Evolutionary conservation across 2,329 filamentous ascomycete genomes (phyloP).

Genomic region (Nannizzia gypsea): DNA sequence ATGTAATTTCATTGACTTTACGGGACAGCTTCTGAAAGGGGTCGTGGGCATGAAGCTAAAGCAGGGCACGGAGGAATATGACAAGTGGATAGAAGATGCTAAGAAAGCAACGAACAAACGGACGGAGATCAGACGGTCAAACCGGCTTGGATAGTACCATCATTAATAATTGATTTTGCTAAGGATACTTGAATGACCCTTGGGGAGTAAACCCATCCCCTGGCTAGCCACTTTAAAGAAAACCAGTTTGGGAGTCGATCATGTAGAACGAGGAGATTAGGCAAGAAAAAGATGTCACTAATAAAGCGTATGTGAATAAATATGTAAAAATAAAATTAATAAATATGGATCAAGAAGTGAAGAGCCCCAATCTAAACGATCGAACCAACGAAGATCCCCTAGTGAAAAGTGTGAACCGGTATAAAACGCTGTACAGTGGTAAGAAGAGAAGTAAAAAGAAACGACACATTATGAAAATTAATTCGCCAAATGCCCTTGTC

Average conservation of each 20-base stretch:
- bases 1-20: slow-evolving; percentile 95
- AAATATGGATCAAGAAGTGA: not conserved
- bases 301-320: not conserved
- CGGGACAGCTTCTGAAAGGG: slow-evolving; percentile 76
- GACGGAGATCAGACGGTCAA: slow-evolving; percentile 23
- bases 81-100: slow-evolving; percentile 68
- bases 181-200: not conserved
- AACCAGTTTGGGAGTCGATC: not conserved
- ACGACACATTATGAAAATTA: not conserved
- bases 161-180: not conserved
- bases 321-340: not conserved
- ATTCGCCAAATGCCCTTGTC: not conserved
- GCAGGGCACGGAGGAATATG: slow-evolving; percentile 50
- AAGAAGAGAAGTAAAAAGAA: not conserved
- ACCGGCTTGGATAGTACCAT: not conserved
- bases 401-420: not conserved
- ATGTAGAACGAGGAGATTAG: not conserved
- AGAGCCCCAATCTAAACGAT: not conserved
- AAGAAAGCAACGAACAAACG: slow-evolving; percentile 34
- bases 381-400: not conserved
- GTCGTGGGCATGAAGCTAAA: slow-evolving; percentile 64
- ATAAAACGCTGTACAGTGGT: slow-evolving; percentile 1
- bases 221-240: not conserved
- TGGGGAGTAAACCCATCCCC: not conserved
- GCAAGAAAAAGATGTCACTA: not conserved